Base-by-base conservation (phyloP, 1,284 basidiomycete species). In the Peniophora sp. region DNA sequence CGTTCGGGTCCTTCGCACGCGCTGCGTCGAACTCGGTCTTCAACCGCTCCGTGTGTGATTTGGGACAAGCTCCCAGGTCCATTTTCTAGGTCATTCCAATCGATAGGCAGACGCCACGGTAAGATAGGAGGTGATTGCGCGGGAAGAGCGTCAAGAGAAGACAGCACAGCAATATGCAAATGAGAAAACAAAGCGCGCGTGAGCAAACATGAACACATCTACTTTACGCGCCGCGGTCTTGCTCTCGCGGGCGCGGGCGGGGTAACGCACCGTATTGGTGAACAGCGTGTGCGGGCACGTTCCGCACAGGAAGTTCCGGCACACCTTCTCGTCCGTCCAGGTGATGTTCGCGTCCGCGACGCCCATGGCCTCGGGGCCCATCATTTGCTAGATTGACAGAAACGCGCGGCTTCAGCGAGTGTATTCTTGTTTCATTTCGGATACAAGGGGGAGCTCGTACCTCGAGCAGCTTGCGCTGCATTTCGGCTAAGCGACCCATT, bases 291-390 rank as follows among this genome's bases (percentile, higher is more conserved):
- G 97, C 3, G 97, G 94, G 66, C 97, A 99, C 18, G 92, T 95
- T 50, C 97, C 97, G 62, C 97, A 99, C 24, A 99, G 74, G 74
- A 94, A 99, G 72, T 99, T 97, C 63, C 92, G 81, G 79, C 97
- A 99, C n/a, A 99, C 97, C 78, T 98, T 98, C 61, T 94, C 92
- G 68, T 97, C 92, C 53, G 88, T 91, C 88, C 97, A 98, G 55
- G 89, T 85, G 55, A 98, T 75, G 70, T 97, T 94, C 58, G 88
- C 85, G 59, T 92, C 92, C 46, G 90, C 85, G 48, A 94, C 85
- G 59, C 94, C 94, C 92, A 97, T 96, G 14, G 95, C 92, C 70
- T 97, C 95, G 42, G 92, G 91, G n/a, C 93, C 93, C 93, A 97
- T 96, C 92, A 97, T 95, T 94, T 95, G 93, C 91, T 95, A 41